phyloP scores from a whole-genome alignment of 2,329 filamentous ascomycete genomes.

The Tolypocladium pustulatum region DNA sequence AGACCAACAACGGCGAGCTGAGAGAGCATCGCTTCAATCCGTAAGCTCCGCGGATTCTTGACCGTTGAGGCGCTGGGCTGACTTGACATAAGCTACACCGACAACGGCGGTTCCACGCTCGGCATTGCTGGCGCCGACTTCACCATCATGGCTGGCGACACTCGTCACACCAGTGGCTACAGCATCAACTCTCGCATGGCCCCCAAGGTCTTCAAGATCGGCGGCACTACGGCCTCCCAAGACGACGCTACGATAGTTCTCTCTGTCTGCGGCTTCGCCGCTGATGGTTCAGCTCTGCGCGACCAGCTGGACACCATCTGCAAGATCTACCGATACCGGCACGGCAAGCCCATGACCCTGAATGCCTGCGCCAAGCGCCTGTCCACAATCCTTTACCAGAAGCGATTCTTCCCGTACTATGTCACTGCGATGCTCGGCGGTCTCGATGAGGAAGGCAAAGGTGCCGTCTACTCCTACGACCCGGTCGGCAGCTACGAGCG shows the following conservation, averaged over 20 bases:
- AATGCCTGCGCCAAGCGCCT: slow-evolving; percentile 90
- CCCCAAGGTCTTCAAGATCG: slow-evolving; percentile 96
- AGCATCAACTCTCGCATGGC: slow-evolving; percentile 96
- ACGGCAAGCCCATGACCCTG: slow-evolving; percentile 92
- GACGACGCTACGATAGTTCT: slow-evolving; percentile 79
- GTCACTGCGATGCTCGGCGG: slow-evolving; percentile 89
- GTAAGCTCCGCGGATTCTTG: slow-evolving; percentile 38
- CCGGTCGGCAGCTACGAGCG: slow-evolving; percentile 96
- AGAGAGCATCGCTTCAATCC: slow-evolving; percentile 84
- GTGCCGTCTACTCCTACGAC: slow-evolving; percentile 94
- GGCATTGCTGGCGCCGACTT: slow-evolving; percentile 92
- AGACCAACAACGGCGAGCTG: slow-evolving; percentile 40
- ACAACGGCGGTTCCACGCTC: slow-evolving; percentile 94
- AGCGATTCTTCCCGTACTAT: slow-evolving; percentile 99
- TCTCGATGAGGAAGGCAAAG: slow-evolving; percentile 86
- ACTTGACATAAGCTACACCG: slow-evolving; percentile 63
- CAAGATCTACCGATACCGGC: slow-evolving; percentile 98
- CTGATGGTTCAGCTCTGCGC: slow-evolving; percentile 86
- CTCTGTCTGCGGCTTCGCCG: slow-evolving; percentile 90
- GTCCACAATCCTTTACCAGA: slow-evolving; percentile 90
- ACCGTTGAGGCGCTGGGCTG: background rate
- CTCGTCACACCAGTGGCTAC: slow-evolving; percentile 89
- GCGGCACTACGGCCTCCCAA: slow-evolving; percentile 78
- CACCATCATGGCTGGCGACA: slow-evolving; percentile 94
- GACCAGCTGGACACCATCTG: slow-evolving; percentile 89